Evolutionary conservation across 352 stramenopile genomes (phyloP).

Genomic region (Globisporangium nodosum): DNA sequence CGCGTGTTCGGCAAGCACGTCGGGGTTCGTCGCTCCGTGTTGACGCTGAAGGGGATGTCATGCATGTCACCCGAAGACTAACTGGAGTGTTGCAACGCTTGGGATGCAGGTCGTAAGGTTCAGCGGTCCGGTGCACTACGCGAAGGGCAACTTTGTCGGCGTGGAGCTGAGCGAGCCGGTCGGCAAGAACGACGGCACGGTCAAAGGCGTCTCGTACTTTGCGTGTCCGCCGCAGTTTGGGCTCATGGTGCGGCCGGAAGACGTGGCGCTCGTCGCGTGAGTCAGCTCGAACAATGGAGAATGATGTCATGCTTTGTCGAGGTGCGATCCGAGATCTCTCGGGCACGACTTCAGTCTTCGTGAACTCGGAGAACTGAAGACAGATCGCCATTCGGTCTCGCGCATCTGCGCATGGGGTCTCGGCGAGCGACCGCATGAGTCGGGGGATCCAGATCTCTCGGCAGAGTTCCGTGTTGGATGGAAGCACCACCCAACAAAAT

Average conservation of each 20-base stretch:
- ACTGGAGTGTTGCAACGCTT: not conserved
- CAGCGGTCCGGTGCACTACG: constrained; percentile 58
- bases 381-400: too few relatives aligned
- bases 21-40: constrained; percentile 21
- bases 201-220: constrained; percentile 71
- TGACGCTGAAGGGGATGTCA: not conserved
- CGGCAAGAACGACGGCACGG: constrained; percentile 69
- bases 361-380: too few relatives aligned
- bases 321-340: not conserved
- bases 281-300: not conserved
- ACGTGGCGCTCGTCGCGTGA: constrained; percentile 19
- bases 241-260: constrained; percentile 62
- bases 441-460: too few relatives aligned
- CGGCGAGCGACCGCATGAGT: too few relatives aligned
- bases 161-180: constrained; percentile 46
- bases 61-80: not conserved
- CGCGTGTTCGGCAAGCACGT: constrained; percentile 30
- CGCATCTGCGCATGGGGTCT: too few relatives aligned
- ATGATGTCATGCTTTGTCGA: not conserved
- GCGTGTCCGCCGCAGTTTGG: constrained; percentile 42
- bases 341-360: too few relatives aligned
- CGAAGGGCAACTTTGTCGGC: constrained; percentile 64
- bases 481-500: too few relatives aligned
- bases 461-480: too few relatives aligned
- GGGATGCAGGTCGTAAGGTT: constrained; percentile 53